Base-by-base conservation (phyloP, 1,284 basidiomycete genomes). In the Vanrija pseudolonga region DNA sequence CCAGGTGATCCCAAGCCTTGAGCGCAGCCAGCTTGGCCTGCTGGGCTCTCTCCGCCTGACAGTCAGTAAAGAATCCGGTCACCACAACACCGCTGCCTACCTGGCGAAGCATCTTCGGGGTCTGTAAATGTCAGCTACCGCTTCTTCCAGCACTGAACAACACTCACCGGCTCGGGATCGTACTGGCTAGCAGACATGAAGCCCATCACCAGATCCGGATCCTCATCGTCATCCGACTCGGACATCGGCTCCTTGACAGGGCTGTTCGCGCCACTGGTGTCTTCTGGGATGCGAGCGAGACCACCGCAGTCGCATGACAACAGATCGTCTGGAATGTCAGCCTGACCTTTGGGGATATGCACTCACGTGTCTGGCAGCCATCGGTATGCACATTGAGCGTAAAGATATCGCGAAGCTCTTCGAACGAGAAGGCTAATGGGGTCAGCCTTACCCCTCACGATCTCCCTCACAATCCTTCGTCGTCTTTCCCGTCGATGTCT, bases 331-430 rank as follows among this genome's bases (percentile, higher is more conserved):
- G 41, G 22, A 49, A 38, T 50, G 57, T 55, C 28, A 55, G 45
- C 26, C 6, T 26, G n/a, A 18, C 12, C n/a, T 44, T 6, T 1
- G 8, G 22, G 12, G 15, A 2, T 6, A 7, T 14, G 45, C 68
- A 68, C 65, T 75, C 67, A 71, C 81, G 96, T 2, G 95, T 98
- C 56, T 94, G 88, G 76, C 92, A 97, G 3, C 81, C 72, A 51
- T 74, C 76, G 0, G 93, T 95, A 50, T 86, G 79, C 0, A 82
- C 78, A 72, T 95, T 85, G 38, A 97, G 79, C 8, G 85, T 87
- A 76, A 98, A 99, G 61, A 99, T 90, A 68, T 94, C 91, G 45
- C 85, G 84, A 23, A 96, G 82, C 87, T 97, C 93, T 74, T 89
- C 89, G n/a, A 81, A 79, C 1, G 87, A 88, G 78, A 96, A 96